phyloP scores from a whole-genome alignment of 1,284 basidiomycete species.

The Rhodotorula sp. region DNA sequence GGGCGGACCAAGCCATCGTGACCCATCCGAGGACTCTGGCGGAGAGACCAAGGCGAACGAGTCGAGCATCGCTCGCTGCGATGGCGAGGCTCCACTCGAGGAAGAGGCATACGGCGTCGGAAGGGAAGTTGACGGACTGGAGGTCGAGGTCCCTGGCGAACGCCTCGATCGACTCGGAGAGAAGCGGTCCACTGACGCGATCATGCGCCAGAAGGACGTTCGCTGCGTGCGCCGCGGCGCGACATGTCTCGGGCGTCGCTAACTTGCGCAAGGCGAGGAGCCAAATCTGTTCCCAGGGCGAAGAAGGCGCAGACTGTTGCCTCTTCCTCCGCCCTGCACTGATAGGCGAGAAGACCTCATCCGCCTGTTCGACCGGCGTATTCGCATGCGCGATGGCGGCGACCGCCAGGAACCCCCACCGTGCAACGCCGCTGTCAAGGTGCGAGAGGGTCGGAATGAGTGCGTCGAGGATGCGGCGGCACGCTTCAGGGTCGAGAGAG shows the following conservation, averaged over 20 bases:
- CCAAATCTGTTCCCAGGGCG: slow-evolving; percentile 73
- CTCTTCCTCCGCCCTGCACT: neutral
- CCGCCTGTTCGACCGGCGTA: neutral
- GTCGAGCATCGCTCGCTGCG: slow-evolving; percentile 70
- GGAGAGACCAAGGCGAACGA: slow-evolving; percentile 76
- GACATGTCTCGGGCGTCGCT: slow-evolving; percentile 64
- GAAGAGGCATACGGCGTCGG: slow-evolving; percentile 81
- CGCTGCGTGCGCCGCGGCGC: slow-evolving; percentile 77
- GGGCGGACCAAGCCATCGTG: slow-evolving; percentile 65
- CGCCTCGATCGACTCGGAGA: slow-evolving; percentile 68
- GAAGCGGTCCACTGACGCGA: slow-evolving; percentile 59
- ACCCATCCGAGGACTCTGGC: slow-evolving; percentile 82
- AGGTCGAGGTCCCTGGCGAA: slow-evolving; percentile 76
- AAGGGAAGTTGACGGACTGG: slow-evolving; percentile 72
- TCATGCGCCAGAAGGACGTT: slow-evolving; percentile 52
- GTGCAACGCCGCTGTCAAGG: slow-evolving; percentile 48
- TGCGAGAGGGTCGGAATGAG: slow-evolving; percentile 64
- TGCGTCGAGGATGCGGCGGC: slow-evolving; percentile 58
- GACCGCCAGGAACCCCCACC: slow-evolving; percentile 8
- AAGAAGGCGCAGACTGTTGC: neutral
- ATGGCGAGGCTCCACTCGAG: slow-evolving; percentile 65
- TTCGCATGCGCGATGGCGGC: slow-evolving; percentile 55
- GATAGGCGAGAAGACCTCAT: neutral
- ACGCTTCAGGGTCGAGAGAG: slow-evolving; percentile 60
- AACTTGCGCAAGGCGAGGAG: slow-evolving; percentile 72